Evolutionary conservation across 176 grass and related monocot species (phyloP).

Genomic region (Musa troglodytarum): DNA sequence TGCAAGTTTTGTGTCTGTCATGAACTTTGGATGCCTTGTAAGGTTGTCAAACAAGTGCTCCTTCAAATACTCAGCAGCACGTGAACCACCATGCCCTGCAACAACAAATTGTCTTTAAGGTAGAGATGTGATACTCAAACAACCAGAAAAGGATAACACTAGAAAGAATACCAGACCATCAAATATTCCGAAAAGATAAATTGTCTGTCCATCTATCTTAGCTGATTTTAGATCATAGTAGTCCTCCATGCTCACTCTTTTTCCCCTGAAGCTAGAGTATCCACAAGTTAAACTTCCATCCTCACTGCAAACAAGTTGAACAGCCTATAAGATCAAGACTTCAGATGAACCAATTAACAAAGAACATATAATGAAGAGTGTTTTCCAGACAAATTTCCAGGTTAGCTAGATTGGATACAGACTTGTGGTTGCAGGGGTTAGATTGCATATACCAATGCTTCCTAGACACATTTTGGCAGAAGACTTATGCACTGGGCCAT

Average conservation of each 20-base stretch:
- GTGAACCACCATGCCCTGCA: conserved; percentile 76
- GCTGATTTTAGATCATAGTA: conserved; percentile 60
- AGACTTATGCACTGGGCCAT: too few relatives aligned
- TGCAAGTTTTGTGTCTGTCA: conserved; percentile 64
- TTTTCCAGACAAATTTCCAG: too few relatives aligned
- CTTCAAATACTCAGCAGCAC: conserved; percentile 69
- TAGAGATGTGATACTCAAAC: conserved; percentile 21
- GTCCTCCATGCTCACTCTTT: conserved; percentile 76
- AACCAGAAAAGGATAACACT: not conserved
- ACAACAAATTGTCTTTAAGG: conserved; percentile 12
- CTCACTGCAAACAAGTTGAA: conserved; percentile 43
- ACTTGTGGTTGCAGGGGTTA: too few relatives aligned
- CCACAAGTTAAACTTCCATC: conserved; percentile 66
- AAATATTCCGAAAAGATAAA: conserved; percentile 77
- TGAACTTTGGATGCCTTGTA: conserved; percentile 58
- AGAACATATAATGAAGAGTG: not conserved
- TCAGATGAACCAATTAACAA: not conserved
- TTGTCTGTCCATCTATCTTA: conserved; percentile 40
- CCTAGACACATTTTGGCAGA: too few relatives aligned
- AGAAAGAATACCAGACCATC: conserved; percentile 47
- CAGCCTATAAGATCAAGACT: conserved; percentile 23
- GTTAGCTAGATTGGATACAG: too few relatives aligned
- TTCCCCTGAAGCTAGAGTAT: conserved; percentile 77
- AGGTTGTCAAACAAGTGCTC: conserved; percentile 77
- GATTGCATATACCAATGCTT: too few relatives aligned